Evolutionary conservation across 2,329 filamentous ascomycete genomes (phyloP).

Genomic region (Zymoseptoria pseudotritici): DNA sequence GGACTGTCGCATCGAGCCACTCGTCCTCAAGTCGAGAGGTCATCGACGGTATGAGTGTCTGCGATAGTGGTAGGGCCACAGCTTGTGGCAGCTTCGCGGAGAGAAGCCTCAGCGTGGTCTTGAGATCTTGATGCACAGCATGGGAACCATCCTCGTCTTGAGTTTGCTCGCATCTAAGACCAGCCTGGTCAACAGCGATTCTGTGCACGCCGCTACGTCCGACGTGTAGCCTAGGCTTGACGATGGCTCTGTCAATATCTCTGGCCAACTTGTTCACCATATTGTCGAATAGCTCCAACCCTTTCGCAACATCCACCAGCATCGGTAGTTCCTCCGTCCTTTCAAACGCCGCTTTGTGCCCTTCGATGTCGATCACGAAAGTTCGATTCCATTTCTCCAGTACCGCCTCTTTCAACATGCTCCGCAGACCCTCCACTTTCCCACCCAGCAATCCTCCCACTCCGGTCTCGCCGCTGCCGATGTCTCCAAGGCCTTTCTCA

Average conservation of each 20-base stretch:
- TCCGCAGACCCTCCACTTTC: conserved; percentile 59
- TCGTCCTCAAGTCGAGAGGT: conserved; percentile 59
- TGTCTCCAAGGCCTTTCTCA: conserved; percentile 48
- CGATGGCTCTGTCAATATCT: conserved; percentile 24
- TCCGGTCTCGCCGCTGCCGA: conserved; percentile 56
- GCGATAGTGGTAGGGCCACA: conserved; percentile 51
- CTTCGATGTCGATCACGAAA: conserved; percentile 54
- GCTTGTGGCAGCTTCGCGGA: conserved; percentile 42
- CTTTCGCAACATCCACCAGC: conserved; percentile 15
- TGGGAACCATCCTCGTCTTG: conserved; percentile 10
- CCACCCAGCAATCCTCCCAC: conserved; percentile 58
- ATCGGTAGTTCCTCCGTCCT: conserved; percentile 40
- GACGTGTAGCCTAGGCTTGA: conserved; percentile 22
- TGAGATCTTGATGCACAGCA: conserved; percentile 38
- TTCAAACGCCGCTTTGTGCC: conserved; percentile 41
- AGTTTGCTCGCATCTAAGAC: conserved; percentile 20
- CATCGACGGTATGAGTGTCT: conserved; percentile 62
- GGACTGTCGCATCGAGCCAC: conserved; percentile 72
- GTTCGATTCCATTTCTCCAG: conserved; percentile 68
- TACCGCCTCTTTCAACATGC: conserved; percentile 58
- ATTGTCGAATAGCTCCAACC: conserved; percentile 20
- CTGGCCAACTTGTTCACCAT: conserved; percentile 20
- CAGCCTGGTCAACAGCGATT: conserved; percentile 16
- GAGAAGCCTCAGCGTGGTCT: conserved; percentile 44
- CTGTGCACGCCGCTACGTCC: conserved; percentile 13